Percentiles rank a stretch among this genome's conserved stretches.
Evolutionary conservation across 306 rosid species (phyloP).

Genomic region (Hippophae rhamnoides): DNA sequence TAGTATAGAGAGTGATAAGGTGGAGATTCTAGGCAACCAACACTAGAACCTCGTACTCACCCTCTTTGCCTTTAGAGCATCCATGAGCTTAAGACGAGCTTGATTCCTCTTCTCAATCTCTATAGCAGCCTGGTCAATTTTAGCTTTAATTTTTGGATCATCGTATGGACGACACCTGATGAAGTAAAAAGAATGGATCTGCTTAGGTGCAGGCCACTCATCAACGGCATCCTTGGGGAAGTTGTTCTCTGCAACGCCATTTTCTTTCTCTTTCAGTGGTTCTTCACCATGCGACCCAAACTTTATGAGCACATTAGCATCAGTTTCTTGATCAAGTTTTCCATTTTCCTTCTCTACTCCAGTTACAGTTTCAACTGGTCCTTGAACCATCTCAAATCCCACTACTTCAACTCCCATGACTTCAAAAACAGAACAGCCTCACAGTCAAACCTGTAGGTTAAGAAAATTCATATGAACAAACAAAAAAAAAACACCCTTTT

Average conservation of each 20-base stretch:
- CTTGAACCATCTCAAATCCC: slow-evolving; percentile 83
- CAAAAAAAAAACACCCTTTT: not conserved
- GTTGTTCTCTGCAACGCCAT: slow-evolving; percentile 33
- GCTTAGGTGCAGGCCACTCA: slow-evolving; percentile 97
- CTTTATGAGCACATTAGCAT: slow-evolving; percentile 45
- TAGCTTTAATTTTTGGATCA: slow-evolving; percentile 66
- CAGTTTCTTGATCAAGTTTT: slow-evolving; percentile 36
- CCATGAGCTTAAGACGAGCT: slow-evolving; percentile 59
- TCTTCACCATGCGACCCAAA: slow-evolving; percentile 89
- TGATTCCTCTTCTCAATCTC: slow-evolving; percentile 65
- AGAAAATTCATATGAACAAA: slow-evolving; percentile 10
- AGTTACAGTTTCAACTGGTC: slow-evolving; percentile 41
- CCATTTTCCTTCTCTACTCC: slow-evolving; percentile 54
- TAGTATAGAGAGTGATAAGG: not conserved
- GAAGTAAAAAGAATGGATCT: slow-evolving; percentile 62
- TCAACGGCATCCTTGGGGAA: slow-evolving; percentile 62
- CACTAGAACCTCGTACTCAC: slow-evolving; percentile 40
- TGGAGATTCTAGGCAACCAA: slow-evolving; percentile 4
- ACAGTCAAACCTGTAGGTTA: slow-evolving; percentile 30
- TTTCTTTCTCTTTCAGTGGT: slow-evolving; percentile 43
- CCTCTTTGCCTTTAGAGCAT: slow-evolving; percentile 77
- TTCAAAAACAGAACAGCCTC: slow-evolving; percentile 33
- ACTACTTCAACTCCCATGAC: slow-evolving; percentile 66
- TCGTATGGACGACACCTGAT: slow-evolving; percentile 55
- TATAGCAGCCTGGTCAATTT: slow-evolving; percentile 49